Percentiles rank a stretch among this genome's conserved stretches.
Conservation (phyloP, 2,329 filamentous ascomycete species). For the Mycosphaerelloides madeirae region DNA sequence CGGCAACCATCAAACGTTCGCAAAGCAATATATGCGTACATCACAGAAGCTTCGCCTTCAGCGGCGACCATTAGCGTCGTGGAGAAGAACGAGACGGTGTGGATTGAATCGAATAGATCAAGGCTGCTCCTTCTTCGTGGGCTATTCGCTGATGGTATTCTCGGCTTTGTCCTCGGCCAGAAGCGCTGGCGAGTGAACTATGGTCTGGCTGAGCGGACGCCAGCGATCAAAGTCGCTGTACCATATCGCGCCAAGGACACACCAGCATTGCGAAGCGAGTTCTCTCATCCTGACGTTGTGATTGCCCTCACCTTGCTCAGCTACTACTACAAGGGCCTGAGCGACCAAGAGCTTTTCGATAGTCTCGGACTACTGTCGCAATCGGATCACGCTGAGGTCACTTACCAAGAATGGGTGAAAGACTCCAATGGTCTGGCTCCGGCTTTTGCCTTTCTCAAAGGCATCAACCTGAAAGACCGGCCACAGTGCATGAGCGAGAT, state of each 20-base stretch:
- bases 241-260: conserved; percentile 63
- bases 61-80: conserved; percentile 5
- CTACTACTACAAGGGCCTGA: conserved; percentile 62
- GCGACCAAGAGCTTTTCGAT: conserved; percentile 40
- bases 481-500: conserved; percentile 18
- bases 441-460: conserved; percentile 18
- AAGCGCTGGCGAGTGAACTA: conserved; percentile 66
- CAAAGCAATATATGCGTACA: conserved; percentile 15
- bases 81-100: conserved; percentile 12
- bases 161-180: conserved; percentile 55
- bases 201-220: conserved; percentile 45
- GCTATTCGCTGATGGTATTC: conserved; percentile 56
- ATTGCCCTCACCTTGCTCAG: conserved; percentile 62
- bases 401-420: conserved; percentile 26
- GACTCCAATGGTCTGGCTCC: conserved; percentile 13
- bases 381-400: conserved; percentile 23
- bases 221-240: conserved; percentile 52
- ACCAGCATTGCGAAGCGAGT: conserved; percentile 60
- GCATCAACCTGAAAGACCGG: conserved; percentile 27
- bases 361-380: conserved; percentile 21
- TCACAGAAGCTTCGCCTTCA: conserved; percentile 10
- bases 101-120: conserved; percentile 22
- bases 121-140: conserved; percentile 54
- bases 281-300: conserved; percentile 63
- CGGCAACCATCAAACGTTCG: conserved; percentile 11